phyloP scores from a whole-genome alignment of 2,329 filamentous ascomycete genomes.

The Pseudogymnoascus verrucosus region DNA sequence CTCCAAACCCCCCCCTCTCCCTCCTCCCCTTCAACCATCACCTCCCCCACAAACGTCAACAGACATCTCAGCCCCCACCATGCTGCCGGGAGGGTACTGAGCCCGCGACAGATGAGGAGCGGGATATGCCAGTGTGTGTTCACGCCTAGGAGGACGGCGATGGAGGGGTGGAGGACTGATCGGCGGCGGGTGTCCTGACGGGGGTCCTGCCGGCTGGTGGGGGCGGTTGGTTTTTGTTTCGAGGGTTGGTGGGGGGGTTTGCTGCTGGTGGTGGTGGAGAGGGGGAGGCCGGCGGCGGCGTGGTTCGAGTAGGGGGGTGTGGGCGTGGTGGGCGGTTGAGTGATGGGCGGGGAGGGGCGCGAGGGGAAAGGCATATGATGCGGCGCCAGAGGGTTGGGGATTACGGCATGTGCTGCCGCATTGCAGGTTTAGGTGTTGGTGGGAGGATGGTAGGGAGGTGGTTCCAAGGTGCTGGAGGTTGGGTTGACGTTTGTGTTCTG shows the following conservation, averaged over 20 bases:
- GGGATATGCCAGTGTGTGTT: no score
- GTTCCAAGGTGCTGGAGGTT: background rate
- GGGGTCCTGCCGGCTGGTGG: no score
- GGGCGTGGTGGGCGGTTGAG: constrained; percentile 10
- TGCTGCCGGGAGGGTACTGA: no score
- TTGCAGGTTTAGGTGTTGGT: constrained; percentile 19
- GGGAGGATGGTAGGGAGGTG: background rate
- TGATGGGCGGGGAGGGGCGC: constrained; percentile 10
- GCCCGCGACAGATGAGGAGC: no score
- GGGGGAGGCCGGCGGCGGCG: background rate
- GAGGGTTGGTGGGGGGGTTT: constrained; percentile 9
- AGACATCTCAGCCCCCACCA: no score
- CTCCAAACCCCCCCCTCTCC: no score
- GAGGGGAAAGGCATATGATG: constrained; percentile 4
- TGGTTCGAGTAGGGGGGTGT: constrained; percentile 3
- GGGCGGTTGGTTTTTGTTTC: no score
- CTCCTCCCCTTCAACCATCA: no score
- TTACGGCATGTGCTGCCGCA: constrained; percentile 30
- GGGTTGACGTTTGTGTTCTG: background rate
- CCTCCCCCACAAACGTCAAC: no score
- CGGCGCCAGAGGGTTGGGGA: constrained; percentile 25
- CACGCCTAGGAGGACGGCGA: no score
- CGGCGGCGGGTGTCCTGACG: no score
- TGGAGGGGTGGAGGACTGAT: no score
- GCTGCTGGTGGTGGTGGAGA: constrained; percentile 8